Conservation (phyloP, 495 filamentous ascomycete genomes). For the Letharia lupina region DNA sequence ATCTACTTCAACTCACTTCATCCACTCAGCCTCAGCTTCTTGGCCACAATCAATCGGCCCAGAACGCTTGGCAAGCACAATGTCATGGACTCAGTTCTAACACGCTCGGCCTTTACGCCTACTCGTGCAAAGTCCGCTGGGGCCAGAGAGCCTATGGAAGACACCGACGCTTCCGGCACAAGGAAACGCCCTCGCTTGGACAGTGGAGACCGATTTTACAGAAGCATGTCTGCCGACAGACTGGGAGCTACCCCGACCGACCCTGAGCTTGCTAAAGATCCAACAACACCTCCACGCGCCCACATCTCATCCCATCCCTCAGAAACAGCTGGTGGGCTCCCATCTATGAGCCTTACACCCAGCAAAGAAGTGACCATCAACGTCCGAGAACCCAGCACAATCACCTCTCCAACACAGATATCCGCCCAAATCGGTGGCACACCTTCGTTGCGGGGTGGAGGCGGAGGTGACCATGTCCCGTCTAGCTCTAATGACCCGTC, state of each 20-base stretch:
- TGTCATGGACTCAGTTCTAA: conserved; percentile 31
- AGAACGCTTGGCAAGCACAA: conserved; percentile 19
- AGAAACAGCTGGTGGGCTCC: not conserved
- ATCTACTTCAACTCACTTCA: not conserved
- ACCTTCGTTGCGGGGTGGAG: not conserved
- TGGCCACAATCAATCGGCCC: conserved; percentile 8
- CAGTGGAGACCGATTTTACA: conserved; percentile 40
- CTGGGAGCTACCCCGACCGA: conserved; percentile 26
- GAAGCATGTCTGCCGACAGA: conserved; percentile 39
- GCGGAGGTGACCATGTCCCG: not conserved
- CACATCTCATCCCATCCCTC: not conserved
- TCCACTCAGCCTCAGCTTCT: conserved; percentile 6
- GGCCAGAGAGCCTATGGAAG: conserved; percentile 47
- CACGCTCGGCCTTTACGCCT: conserved; percentile 19
- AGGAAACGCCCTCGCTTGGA: conserved; percentile 59
- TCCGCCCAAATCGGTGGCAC: conserved; percentile 3
- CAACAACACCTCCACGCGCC: conserved; percentile 23
- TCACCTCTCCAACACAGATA: not conserved
- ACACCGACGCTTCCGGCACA: conserved; percentile 43
- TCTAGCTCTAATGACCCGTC: not conserved
- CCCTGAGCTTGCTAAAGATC: conserved; percentile 27
- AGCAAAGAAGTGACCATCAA: conserved; percentile 51
- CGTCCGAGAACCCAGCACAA: conserved; percentile 18
- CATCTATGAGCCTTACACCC: conserved; percentile 30
- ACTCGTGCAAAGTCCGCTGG: conserved; percentile 28